Conservation (phyloP, 148 eudicot species). For the Talinum fruticosum region DNA sequence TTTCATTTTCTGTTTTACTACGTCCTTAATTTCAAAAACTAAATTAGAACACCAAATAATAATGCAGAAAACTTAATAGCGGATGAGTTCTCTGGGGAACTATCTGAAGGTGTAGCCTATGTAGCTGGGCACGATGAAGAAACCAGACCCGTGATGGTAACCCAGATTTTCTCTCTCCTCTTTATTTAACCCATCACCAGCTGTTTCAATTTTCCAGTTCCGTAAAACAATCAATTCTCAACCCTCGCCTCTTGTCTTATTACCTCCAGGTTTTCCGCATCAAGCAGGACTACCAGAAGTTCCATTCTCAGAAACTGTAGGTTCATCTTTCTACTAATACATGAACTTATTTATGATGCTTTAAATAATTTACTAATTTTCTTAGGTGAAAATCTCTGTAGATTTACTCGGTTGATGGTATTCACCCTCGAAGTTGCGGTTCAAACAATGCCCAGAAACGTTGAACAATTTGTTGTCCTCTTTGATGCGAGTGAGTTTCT, state of each 20-base stretch:
- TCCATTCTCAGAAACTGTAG: constrained; percentile 85
- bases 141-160: constrained; percentile 76
- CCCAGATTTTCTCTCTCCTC: not conserved
- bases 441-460: constrained; percentile 82
- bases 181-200: not conserved
- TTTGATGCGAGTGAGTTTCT: constrained; percentile 84
- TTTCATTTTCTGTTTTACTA: not conserved
- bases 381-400: constrained; percentile 13
- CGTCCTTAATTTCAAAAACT: not conserved
- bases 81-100: constrained; percentile 91
- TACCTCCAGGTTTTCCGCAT: constrained; percentile 67
- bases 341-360: not conserved
- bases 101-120: constrained; percentile 88
- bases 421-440: constrained; percentile 93
- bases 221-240: constrained; percentile 10
- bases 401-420: constrained; percentile 80
- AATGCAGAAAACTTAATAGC: constrained; percentile 74
- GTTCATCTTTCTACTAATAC: constrained; percentile 18
- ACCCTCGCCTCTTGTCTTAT: not conserved
- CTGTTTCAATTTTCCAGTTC: not conserved
- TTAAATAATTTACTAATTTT: not conserved
- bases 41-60: not conserved
- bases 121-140: constrained; percentile 92
- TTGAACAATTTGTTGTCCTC: constrained; percentile 72
- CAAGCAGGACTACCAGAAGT: constrained; percentile 93